phyloP scores from a whole-genome alignment of 148 eudicot genomes.

The Cornus controversa region DNA sequence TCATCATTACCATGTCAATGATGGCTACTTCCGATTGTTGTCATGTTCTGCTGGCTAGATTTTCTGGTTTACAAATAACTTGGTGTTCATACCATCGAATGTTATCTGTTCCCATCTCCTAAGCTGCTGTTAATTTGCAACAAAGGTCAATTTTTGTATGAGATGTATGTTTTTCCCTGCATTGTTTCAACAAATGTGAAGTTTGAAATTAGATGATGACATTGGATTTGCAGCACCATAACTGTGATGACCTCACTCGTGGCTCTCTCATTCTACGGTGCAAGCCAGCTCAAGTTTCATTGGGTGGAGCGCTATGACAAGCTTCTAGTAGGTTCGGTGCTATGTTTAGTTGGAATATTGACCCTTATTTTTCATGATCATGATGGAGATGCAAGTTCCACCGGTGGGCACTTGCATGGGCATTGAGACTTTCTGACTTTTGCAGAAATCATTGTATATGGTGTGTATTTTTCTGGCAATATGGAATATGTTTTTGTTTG shows the following conservation, averaged over 20 bases:
- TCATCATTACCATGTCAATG: not conserved
- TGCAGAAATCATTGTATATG: too few relatives aligned
- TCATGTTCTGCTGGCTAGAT: not conserved
- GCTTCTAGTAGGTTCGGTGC: conserved; percentile 93
- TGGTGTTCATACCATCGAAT: not conserved
- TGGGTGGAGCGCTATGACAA: conserved; percentile 98
- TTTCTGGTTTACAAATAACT: not conserved
- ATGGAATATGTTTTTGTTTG: too few relatives aligned
- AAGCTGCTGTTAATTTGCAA: conserved; percentile 1
- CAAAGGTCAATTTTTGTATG: not conserved
- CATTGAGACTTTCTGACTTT: not conserved
- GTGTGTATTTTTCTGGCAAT: too few relatives aligned
- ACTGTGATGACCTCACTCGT: conserved; percentile 95
- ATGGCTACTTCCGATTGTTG: not conserved
- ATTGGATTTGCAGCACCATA: conserved; percentile 62
- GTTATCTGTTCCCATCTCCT: not conserved
- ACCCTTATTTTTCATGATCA: conserved; percentile 83
- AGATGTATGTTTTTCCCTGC: not conserved
- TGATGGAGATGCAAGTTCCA: conserved; percentile 29
- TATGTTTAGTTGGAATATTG: conserved; percentile 83
- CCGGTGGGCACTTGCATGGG: conserved; percentile 37
- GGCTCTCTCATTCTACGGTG: conserved; percentile 96
- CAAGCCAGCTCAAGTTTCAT: conserved; percentile 93
- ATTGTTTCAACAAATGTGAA: not conserved
- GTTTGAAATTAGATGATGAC: conserved; percentile 11